A percentile compares a stretch with the other conserved stretches of the same genome.
Conservation (phyloP, 768 basidiomycete genomes). For the Xerocomellus chrysenteron region DNA sequence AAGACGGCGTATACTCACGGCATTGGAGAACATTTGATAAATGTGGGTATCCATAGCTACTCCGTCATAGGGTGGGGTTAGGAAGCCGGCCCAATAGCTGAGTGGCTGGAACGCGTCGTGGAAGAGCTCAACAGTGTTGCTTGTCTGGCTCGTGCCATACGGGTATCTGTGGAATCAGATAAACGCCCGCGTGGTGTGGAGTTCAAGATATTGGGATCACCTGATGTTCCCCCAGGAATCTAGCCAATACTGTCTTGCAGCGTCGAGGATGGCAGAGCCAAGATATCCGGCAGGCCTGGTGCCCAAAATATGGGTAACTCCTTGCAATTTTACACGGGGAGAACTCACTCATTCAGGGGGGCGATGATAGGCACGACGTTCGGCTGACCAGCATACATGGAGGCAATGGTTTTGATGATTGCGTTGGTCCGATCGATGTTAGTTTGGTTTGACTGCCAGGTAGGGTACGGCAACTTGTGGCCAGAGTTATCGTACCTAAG, state of each 20-base stretch:
- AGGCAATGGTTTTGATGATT: conserved; percentile 62
- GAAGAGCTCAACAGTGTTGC: conserved; percentile 63
- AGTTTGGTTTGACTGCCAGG: conserved; percentile 65
- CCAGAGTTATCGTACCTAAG: conserved; percentile 81
- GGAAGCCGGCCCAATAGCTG: conserved; percentile 61
- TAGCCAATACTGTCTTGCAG: conserved; percentile 60
- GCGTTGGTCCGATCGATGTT: conserved; percentile 68
- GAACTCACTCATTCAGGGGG: conserved; percentile 71
- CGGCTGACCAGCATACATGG: conserved; percentile 53
- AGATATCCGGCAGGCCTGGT: conserved; percentile 74
- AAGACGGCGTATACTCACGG: conserved; percentile 38
- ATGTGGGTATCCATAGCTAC: conserved; percentile 81
- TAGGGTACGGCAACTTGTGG: conserved; percentile 54
- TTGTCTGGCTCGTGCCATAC: conserved; percentile 40
- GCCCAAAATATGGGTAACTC: neutral
- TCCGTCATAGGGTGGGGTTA: conserved; percentile 50
- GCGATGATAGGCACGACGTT: conserved; percentile 66
- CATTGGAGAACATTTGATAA: conserved; percentile 69
- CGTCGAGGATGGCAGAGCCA: conserved; percentile 49
- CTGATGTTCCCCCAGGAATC: conserved; percentile 77
- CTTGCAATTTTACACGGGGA: neutral
- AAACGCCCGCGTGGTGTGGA: neutral
- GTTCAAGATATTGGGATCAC: conserved; percentile 30
- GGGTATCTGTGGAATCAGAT: conserved; percentile 35
- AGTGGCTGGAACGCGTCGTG: conserved; percentile 81